phyloP scores from a whole-genome alignment of 306 rosid species.

The Lathyrus aphaca region DNA sequence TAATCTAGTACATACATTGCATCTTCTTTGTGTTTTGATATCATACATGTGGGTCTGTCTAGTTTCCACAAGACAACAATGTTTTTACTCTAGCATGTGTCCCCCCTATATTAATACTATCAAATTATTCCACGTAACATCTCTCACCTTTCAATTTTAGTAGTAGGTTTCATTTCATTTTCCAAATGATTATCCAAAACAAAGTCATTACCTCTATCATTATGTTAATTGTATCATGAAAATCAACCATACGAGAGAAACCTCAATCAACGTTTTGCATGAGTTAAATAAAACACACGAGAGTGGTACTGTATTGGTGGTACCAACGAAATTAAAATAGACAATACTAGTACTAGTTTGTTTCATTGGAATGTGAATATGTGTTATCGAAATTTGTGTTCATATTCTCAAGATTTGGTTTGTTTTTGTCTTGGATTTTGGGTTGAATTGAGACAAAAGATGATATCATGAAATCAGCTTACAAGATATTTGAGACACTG shows the following conservation, averaged over 20 bases:
- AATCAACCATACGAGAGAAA: not conserved
- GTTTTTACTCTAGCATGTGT: slow-evolving; percentile 27
- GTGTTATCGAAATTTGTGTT: slow-evolving; percentile 13
- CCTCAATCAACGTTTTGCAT: slow-evolving; percentile 9
- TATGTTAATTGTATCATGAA: not conserved
- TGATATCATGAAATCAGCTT: not conserved
- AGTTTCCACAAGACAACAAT: slow-evolving; percentile 4
- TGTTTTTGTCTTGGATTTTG: slow-evolving; percentile 22
- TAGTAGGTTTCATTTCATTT: not conserved
- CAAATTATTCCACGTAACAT: slow-evolving; percentile 26
- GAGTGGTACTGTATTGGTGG: not conserved
- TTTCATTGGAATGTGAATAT: not conserved
- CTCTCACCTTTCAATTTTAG: not conserved
- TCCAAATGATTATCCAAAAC: not conserved
- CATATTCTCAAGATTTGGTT: slow-evolving; percentile 8
- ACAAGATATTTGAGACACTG: not conserved
- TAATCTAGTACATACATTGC: slow-evolving; percentile 16
- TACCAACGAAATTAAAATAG: slow-evolving; percentile 7
- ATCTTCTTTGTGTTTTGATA: slow-evolving; percentile 31
- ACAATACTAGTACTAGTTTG: slow-evolving; percentile 27
- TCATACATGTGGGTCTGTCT: slow-evolving; percentile 30
- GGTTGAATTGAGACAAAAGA: slow-evolving; percentile 16
- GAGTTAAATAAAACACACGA: not conserved
- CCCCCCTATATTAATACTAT: slow-evolving; percentile 9
- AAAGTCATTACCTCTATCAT: not conserved